Conservation (phyloP, 805 yeast species). For the Wickerhamiella musiphila region DNA sequence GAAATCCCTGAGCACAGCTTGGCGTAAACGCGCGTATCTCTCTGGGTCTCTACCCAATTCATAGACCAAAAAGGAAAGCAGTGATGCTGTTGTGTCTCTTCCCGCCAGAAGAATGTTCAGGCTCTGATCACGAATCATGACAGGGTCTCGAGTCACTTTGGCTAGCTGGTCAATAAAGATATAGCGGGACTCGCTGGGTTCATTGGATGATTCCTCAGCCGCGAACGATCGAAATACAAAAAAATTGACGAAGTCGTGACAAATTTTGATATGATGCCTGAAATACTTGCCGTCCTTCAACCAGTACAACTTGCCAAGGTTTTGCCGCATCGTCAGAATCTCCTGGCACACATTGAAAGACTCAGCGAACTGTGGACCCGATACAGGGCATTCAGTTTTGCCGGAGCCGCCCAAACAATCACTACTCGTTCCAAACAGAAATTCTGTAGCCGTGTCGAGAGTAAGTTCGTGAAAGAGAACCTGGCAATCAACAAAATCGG, state of each 20-base stretch:
- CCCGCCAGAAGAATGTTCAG: conserved; percentile 38
- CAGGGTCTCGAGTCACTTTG: conserved; percentile 31
- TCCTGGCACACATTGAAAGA: conserved; percentile 15
- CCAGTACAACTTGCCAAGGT: conserved; percentile 13
- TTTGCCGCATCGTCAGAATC: conserved; percentile 9
- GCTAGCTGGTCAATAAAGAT: conserved; percentile 32
- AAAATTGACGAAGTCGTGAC: conserved; percentile 23
- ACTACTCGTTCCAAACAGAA: conserved; percentile 20
- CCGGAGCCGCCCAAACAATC: conserved; percentile 11
- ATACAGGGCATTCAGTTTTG: conserved; percentile 6
- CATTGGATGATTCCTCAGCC: conserved; percentile 19
- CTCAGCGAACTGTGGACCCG: conserved; percentile 11
- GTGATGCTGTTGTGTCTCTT: conserved; percentile 38
- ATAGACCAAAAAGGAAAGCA: conserved; percentile 29
- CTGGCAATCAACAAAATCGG: conserved; percentile 16
- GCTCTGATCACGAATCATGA: conserved; percentile 31
- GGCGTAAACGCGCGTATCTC: conserved; percentile 22
- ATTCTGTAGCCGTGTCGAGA: conserved; percentile 22
- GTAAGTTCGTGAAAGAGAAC: conserved; percentile 18
- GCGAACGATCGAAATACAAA: conserved; percentile 25
- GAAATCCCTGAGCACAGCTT: conserved; percentile 23
- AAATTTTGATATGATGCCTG: conserved; percentile 18
- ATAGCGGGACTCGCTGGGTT: conserved; percentile 18
- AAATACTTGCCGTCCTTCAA: conserved; percentile 16
- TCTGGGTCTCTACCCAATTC: conserved; percentile 28